phyloP scores from a whole-genome alignment of 441 rosid species.

The Arabidopsis hybrid region DNA sequence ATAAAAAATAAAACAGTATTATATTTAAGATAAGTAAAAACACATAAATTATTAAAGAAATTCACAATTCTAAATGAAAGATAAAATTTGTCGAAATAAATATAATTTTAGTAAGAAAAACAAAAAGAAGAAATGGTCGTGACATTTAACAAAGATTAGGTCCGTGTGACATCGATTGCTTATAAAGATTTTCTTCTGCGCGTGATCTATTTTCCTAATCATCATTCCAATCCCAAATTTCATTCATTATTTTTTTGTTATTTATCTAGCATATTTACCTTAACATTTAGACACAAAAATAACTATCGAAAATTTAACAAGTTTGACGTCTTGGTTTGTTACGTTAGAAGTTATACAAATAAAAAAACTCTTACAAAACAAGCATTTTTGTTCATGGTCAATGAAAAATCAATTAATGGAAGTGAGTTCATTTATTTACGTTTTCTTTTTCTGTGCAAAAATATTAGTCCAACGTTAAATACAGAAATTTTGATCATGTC shows the following conservation, averaged over 20 bases:
- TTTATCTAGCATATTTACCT: neutral
- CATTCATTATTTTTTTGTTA: neutral
- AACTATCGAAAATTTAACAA: neutral
- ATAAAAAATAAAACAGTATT: neutral
- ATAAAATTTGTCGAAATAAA: neutral
- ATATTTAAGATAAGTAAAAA: neutral
- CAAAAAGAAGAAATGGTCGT: neutral
- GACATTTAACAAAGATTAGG: slow-evolving; percentile 38
- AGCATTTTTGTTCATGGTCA: neutral
- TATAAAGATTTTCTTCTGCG: slow-evolving; percentile 13
- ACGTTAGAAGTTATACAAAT: neutral
- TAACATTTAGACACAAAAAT: neutral
- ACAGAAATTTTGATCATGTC: slow-evolving; percentile 1
- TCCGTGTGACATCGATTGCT: slow-evolving; percentile 36
- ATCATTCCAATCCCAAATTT: slow-evolving; percentile 28
- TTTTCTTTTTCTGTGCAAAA: too few species aligned
- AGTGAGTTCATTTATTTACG: neutral
- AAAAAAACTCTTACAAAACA: neutral
- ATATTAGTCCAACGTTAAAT: neutral
- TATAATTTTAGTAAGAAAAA: neutral
- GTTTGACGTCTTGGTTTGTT: neutral
- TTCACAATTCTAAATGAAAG: neutral
- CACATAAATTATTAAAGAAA: neutral
- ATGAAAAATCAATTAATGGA: neutral
- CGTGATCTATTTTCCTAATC: slow-evolving; percentile 14